A percentile compares a stretch with the other conserved stretches of the same genome.
These are phyloP conservation scores for Yamadazyma oceani DNA, from an alignment of 1,139 yeast genomes.

Conservation along the genomic window DNA sequence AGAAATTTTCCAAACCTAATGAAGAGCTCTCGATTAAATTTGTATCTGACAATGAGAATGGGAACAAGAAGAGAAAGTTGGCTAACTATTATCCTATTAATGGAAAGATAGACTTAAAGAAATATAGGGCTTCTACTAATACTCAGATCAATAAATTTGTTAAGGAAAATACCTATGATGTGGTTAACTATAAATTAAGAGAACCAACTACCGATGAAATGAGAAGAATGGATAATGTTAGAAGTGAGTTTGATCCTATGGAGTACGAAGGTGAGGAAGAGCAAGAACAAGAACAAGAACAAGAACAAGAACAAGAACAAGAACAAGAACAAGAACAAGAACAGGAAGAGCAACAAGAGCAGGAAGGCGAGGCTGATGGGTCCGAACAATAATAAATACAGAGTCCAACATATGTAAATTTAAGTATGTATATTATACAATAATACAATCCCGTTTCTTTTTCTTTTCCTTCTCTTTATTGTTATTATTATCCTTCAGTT, in stretches of 20 bases:
- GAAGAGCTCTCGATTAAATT: slow-evolving; percentile 47
- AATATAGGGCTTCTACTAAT: slow-evolving; percentile 62
- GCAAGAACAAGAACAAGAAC: slow-evolving; percentile 32
- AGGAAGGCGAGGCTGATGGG: slow-evolving; percentile 10
- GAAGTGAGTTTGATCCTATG: slow-evolving; percentile 78
- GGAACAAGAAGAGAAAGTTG: slow-evolving; percentile 46
- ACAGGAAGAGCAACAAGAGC: slow-evolving; percentile 10
- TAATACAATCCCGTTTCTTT: slow-evolving; percentile 20
- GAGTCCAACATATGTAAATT: slow-evolving; percentile 6
- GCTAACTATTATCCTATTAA: slow-evolving; percentile 78
- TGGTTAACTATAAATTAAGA: slow-evolving; percentile 60
- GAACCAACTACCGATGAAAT: slow-evolving; percentile 75
- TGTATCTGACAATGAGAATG: slow-evolving; percentile 41
- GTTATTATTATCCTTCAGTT: slow-evolving; percentile 1
- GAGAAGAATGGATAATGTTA: slow-evolving; percentile 61
- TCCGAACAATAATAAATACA: slow-evolving; percentile 6
- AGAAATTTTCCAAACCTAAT: slow-evolving; percentile 43
- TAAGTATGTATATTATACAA: slow-evolving; percentile 18
- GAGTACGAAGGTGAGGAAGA: slow-evolving; percentile 58
- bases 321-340: slow-evolving; percentile 21
- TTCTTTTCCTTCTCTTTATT: slow-evolving; percentile 11
- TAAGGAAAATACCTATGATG: slow-evolving; percentile 52
- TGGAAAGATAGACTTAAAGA: slow-evolving; percentile 78
- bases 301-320: slow-evolving; percentile 17
- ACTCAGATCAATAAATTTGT: slow-evolving; percentile 51